phyloP scores from a whole-genome alignment of 2,329 filamentous ascomycete species.

The Ascochyta fabae region DNA sequence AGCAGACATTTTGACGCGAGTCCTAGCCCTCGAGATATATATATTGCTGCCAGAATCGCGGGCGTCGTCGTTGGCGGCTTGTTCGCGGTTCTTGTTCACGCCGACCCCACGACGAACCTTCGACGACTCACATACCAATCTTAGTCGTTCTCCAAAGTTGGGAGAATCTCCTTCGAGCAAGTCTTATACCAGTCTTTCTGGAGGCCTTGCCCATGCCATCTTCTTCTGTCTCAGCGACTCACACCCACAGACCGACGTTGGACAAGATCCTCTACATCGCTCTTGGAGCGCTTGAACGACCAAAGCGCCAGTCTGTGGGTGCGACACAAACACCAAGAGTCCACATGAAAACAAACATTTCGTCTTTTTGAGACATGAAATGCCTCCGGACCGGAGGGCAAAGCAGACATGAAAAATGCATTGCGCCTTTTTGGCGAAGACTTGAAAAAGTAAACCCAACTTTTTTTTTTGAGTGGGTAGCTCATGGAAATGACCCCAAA shows the following conservation, averaged over 20 bases:
- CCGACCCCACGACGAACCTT: slow-evolving; percentile 7
- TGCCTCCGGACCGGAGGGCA: background rate
- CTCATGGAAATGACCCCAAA: background rate
- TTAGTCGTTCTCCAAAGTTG: no score
- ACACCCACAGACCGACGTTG: background rate
- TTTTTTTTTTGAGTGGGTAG: background rate
- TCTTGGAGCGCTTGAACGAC: slow-evolving; percentile 5
- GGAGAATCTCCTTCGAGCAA: no score
- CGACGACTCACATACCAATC: no score
- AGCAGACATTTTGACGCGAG: no score
- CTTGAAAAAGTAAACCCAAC: background rate
- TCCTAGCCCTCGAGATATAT: no score
- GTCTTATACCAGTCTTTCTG: no score
- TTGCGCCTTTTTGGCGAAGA: background rate
- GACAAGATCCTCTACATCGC: background rate
- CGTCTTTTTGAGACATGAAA: background rate
- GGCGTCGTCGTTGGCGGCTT: slow-evolving; percentile 24
- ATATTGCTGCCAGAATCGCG: slow-evolving; percentile 35
- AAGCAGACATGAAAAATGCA: background rate
- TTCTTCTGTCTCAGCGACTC: background rate
- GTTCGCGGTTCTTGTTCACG: slow-evolving; percentile 26
- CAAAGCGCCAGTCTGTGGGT: background rate
- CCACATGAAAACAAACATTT: background rate
- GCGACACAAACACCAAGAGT: background rate
- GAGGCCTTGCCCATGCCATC: background rate